Percentiles rank a stretch among this genome's conserved stretches.
phyloP scores from a whole-genome alignment of 352 stramenopile genomes.

The Phytophthora rubi region DNA sequence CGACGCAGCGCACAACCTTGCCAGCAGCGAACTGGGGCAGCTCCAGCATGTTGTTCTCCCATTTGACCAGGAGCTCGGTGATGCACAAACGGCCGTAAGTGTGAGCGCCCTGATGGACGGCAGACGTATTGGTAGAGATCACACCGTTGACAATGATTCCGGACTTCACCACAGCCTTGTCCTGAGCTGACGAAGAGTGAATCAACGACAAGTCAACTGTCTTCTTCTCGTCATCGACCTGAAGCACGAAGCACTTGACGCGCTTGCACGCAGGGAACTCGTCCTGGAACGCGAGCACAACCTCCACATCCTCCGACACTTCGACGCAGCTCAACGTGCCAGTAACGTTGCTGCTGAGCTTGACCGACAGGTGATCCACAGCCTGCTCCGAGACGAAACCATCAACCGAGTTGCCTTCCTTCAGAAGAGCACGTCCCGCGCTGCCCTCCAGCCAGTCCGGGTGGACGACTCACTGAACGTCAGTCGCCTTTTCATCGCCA shows the following conservation, averaged over 20 bases:
- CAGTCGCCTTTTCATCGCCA: conserved; percentile 39
- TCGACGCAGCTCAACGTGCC: conserved; percentile 71
- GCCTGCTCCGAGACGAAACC: conserved; percentile 80
- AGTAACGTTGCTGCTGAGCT: conserved; percentile 76
- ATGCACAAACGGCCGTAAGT: conserved; percentile 84
- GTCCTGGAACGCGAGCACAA: conserved; percentile 65
- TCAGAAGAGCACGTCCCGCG: conserved; percentile 70
- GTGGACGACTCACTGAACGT: conserved; percentile 56
- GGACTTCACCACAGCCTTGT: conserved; percentile 45
- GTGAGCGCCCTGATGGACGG: conserved; percentile 77
- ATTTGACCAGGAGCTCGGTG: conserved; percentile 76
- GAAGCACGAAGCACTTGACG: conserved; percentile 68
- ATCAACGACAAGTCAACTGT: conserved; percentile 76
- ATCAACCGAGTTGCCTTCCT: conserved; percentile 57
- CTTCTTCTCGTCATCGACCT: conserved; percentile 78
- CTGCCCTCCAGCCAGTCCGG: conserved; percentile 82
- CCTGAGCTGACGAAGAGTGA: conserved; percentile 39
- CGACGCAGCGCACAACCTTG: conserved; percentile 75
- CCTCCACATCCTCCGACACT: conserved; percentile 64
- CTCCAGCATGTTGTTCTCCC: conserved; percentile 76
- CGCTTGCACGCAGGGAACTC: conserved; percentile 82
- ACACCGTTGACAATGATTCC: conserved; percentile 74
- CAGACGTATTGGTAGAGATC: conserved; percentile 75
- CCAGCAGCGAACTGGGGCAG: conserved; percentile 68
- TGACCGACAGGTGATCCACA: conserved; percentile 59